phyloP scores from a whole-genome alignment of 192 early-diverging fungal species.

The Glomus cerebriforme region DNA sequence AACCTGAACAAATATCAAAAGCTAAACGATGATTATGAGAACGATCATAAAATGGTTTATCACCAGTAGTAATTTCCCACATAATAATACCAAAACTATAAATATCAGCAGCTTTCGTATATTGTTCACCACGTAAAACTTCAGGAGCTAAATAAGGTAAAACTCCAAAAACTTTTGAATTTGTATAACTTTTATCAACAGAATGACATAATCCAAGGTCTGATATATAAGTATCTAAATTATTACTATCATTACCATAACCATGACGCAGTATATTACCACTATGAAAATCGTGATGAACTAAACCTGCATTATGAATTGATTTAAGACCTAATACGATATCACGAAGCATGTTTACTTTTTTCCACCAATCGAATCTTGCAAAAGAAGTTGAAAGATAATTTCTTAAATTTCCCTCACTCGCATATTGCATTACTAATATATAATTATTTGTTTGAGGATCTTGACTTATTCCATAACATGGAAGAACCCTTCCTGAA shows the following conservation, averaged over 20 bases:
- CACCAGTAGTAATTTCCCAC: conserved; percentile 45
- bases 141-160: conserved; percentile 22
- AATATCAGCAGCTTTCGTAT: conserved; percentile 41
- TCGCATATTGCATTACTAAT: conserved; percentile 25
- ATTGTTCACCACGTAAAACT: conserved; percentile 17
- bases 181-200: not conserved
- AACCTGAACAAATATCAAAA: conserved; percentile 35
- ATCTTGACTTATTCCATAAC: conserved; percentile 19
- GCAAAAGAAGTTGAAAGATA: not conserved
- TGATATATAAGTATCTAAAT: conserved; percentile 19
- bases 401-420: conserved; percentile 4
- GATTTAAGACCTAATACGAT: not conserved
- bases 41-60: conserved; percentile 38
- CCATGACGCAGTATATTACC: conserved; percentile 16
- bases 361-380: not conserved
- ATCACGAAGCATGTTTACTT: conserved; percentile 10
- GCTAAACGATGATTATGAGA: conserved; percentile 34
- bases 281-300: conserved; percentile 20
- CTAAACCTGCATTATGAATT: not conserved
- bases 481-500: not conserved
- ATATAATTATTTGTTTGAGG: conserved; percentile 15
- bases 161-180: not conserved
- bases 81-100: conserved; percentile 48
- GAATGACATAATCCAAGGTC: conserved; percentile 6
- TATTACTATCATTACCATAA: not conserved